These are phyloP conservation scores for Leccinellum rugosiceps DNA, from an alignment of 768 basidiomycete genomes.

Conservation along the genomic window DNA sequence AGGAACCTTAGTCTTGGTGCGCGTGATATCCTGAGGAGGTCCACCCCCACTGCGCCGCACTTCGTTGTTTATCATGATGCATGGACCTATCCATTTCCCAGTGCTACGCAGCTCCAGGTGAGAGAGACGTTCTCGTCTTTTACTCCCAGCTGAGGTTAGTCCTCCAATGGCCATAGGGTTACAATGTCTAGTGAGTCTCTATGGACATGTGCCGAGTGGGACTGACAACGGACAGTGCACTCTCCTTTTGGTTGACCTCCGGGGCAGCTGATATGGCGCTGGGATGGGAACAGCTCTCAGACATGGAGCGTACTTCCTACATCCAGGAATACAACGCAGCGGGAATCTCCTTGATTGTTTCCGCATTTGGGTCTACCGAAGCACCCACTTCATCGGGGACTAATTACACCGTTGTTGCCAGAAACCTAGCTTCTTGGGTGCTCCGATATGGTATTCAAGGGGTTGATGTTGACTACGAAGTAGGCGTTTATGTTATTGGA, in stretches of 20 bases:
- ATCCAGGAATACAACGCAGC: slow-evolving; percentile 49
- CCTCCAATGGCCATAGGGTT: slow-evolving; percentile 28
- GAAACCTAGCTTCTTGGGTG: slow-evolving; percentile 44
- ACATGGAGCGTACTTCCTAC: slow-evolving; percentile 38
- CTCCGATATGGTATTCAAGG: slow-evolving; percentile 45
- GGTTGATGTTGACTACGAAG: slow-evolving; percentile 53
- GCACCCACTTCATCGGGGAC: slow-evolving; percentile 39
- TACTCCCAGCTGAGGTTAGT: not conserved
- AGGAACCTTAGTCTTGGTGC: slow-evolving; percentile 14
- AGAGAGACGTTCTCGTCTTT: not conserved
- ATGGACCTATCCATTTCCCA: slow-evolving; percentile 43
- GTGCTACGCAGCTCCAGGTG: slow-evolving; percentile 41
- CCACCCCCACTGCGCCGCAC: slow-evolving; percentile 43
- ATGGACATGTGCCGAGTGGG: not conserved
- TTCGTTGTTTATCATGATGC: slow-evolving; percentile 40
- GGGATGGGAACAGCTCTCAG: slow-evolving; percentile 39
- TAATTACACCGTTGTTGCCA: slow-evolving; percentile 37
- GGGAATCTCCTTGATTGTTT: slow-evolving; percentile 55
- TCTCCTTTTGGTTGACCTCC: slow-evolving; percentile 40
- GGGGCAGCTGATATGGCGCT: slow-evolving; percentile 45
- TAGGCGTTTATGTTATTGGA: not conserved
- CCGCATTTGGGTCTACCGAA: slow-evolving; percentile 43
- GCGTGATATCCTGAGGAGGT: slow-evolving; percentile 13
- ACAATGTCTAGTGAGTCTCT: slow-evolving; percentile 32
- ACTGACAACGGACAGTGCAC: slow-evolving; percentile 20